A percentile compares a stretch with the other conserved stretches of the same genome.
These are phyloP conservation scores for Acacia melanoxylon DNA, from an alignment of 306 rosid genomes.

Conservation along the genomic window DNA sequence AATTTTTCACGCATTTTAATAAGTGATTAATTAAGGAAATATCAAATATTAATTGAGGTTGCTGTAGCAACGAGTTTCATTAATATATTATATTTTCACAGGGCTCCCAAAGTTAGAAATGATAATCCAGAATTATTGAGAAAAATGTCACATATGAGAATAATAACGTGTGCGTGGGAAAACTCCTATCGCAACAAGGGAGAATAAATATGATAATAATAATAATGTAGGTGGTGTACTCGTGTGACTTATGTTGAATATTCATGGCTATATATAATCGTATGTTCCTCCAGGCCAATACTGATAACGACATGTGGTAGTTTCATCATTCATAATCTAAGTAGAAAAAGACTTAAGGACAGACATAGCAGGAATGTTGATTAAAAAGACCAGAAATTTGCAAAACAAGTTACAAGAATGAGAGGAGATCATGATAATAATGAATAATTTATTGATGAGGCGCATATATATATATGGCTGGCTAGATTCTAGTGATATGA, in stretches of 20 bases:
- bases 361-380: neutral
- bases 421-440: no score
- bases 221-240: neutral
- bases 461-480: neutral
- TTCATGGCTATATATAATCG: neutral
- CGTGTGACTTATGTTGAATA: neutral
- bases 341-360: neutral
- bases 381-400: no score
- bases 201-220: neutral
- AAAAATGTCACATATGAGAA: neutral
- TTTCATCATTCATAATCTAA: neutral
- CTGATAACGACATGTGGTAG: neutral
- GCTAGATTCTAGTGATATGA: neutral
- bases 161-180: no score
- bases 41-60: neutral
- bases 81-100: neutral
- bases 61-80: neutral
- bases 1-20: neutral
- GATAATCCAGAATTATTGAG: neutral
- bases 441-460: neutral
- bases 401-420: no score
- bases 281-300: neutral
- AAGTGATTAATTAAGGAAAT: neutral
- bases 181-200: neutral
- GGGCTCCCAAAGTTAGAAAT: neutral